phyloP scores from a whole-genome alignment of 73 alveolate genomes.

The Symbiodinium natans region DNA sequence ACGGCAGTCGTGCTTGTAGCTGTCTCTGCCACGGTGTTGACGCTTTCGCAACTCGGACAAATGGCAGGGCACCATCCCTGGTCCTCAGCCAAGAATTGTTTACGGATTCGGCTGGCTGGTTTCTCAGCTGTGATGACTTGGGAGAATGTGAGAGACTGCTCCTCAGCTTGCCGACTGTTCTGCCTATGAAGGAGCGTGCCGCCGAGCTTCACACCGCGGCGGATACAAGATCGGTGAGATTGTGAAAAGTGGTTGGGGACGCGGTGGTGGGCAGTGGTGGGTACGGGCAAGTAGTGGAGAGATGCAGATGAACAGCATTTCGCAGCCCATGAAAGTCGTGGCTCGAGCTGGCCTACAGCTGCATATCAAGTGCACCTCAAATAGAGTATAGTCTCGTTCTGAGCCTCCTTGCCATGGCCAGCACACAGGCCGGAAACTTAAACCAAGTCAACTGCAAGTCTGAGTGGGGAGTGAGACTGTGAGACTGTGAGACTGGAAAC shows the following conservation, averaged over 20 bases:
- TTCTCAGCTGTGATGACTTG: background rate
- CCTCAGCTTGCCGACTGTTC: background rate
- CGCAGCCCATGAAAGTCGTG: background rate
- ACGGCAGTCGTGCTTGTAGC: too few relatives aligned
- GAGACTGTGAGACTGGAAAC: background rate
- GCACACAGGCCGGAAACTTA: conserved; percentile 5
- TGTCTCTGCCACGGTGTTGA: background rate
- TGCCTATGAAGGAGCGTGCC: conserved; percentile 46
- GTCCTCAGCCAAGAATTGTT: conserved; percentile 59
- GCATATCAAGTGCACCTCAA: background rate
- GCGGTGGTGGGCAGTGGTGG: too few relatives aligned
- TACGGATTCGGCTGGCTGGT: conserved; percentile 92
- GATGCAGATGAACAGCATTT: too few relatives aligned
- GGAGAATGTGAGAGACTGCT: background rate
- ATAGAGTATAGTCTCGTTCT: background rate
- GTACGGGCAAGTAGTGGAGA: too few relatives aligned
- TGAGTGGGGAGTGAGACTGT: too few relatives aligned
- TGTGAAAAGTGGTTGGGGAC: too few relatives aligned
- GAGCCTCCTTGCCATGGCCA: conserved; percentile 86
- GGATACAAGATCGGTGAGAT: background rate
- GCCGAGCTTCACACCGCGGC: background rate
- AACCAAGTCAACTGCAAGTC: background rate
- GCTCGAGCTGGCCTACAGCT: background rate
- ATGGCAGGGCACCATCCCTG: conserved; percentile 1
- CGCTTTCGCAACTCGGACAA: background rate